These are phyloP conservation scores for Petrea volubilis DNA, from an alignment of 257 asterid genomes.

Conservation along the genomic window DNA sequence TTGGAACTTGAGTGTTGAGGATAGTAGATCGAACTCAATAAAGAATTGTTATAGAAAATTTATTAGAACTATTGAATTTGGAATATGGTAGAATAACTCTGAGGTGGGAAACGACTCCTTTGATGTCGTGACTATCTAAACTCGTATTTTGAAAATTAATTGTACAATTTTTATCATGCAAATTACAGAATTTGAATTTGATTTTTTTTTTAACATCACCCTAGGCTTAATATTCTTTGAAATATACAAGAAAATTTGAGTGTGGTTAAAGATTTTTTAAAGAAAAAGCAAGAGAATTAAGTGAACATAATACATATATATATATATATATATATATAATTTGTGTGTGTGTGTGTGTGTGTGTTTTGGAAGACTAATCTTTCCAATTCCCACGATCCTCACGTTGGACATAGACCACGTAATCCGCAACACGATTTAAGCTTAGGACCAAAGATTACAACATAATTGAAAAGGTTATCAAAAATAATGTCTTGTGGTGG, in stretches of 20 bases:
- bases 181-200: background rate
- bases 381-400: background rate
- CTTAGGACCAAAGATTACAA: slow-evolving; percentile 29
- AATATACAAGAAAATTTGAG: background rate
- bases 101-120: too few species aligned
- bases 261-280: background rate
- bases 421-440: background rate
- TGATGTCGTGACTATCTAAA: too few species aligned
- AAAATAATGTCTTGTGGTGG: slow-evolving; percentile 17
- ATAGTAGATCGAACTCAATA: too few species aligned
- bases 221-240: background rate
- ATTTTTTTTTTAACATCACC: background rate
- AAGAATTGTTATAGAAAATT: too few species aligned
- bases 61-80: too few species aligned
- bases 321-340: too few species aligned
- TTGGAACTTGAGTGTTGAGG: too few species aligned
- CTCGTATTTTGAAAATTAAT: too few species aligned
- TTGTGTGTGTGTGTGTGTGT: too few species aligned
- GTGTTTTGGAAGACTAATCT: too few species aligned
- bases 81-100: too few species aligned
- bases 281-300: background rate
- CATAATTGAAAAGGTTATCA: slow-evolving; percentile 7
- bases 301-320: too few species aligned
- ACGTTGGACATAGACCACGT: background rate
- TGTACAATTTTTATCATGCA: background rate